phyloP scores from a whole-genome alignment of 495 filamentous ascomycete genomes.

The Neurospora cerealis region DNA sequence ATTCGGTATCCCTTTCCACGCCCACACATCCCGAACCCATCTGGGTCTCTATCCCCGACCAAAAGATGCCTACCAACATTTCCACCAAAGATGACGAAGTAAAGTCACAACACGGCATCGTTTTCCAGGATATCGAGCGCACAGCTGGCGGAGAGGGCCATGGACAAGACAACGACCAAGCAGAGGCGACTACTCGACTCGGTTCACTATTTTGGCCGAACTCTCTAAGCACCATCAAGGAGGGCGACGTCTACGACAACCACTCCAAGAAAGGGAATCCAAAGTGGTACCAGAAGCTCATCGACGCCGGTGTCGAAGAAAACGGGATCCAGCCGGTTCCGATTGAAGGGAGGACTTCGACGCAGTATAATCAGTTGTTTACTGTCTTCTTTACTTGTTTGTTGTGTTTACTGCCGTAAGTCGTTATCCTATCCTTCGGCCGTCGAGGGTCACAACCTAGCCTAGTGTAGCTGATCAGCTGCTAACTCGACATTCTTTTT shows the following conservation, averaged over 20 bases:
- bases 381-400: conserved; percentile 37
- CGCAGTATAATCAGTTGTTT: conserved; percentile 40
- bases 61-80: not conserved
- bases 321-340: conserved; percentile 46
- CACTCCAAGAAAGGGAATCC: conserved; percentile 18
- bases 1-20: not conserved
- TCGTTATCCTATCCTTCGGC: not conserved
- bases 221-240: conserved; percentile 1
- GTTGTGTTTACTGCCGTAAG: conserved; percentile 35
- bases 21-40: not conserved
- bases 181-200: not conserved
- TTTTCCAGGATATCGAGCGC: not conserved
- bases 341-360: conserved; percentile 39
- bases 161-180: not conserved
- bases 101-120: not conserved
- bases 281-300: conserved; percentile 28
- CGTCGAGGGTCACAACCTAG: not conserved
- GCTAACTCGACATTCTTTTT: not conserved
- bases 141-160: not conserved
- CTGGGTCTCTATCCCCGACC: not conserved
- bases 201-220: not conserved
- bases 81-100: not conserved
- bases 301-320: conserved; percentile 40
- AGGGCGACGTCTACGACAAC: conserved; percentile 24
- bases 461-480: not conserved